Conservation (phyloP, 2,329 filamentous ascomycete species). For the Huntiella savannae region DNA sequence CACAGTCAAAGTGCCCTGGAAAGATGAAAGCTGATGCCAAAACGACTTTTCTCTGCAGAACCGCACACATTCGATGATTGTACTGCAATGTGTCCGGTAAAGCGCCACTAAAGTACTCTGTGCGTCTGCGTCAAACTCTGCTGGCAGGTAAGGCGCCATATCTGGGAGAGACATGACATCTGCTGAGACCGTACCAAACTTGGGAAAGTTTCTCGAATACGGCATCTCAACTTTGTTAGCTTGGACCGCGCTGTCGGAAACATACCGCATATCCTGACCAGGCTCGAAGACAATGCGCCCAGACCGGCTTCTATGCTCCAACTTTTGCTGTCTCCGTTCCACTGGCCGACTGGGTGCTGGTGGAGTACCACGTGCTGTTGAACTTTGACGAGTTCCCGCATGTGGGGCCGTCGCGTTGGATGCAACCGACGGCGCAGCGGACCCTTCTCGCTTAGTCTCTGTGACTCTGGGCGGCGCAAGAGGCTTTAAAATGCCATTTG, state of each 20-base stretch:
- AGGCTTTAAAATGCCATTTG: constrained; percentile 1
- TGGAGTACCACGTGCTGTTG: neutral
- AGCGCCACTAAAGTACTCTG: constrained; percentile 71
- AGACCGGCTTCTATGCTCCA: constrained; percentile 1
- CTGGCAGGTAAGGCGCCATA: constrained; percentile 63
- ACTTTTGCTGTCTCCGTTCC: neutral
- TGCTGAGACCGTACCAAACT: constrained; percentile 32
- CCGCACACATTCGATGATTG: constrained; percentile 82
- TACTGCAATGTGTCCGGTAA: constrained; percentile 89
- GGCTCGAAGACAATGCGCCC: constrained; percentile 8
- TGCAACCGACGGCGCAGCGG: neutral
- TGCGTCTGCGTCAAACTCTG: constrained; percentile 67
- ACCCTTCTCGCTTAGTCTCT: neutral
- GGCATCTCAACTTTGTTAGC: constrained; percentile 41
- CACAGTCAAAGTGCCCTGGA: constrained; percentile 89
- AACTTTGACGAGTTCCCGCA: neutral
- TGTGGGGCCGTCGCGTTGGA: neutral
- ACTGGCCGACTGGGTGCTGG: neutral
- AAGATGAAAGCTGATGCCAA: constrained; percentile 84
- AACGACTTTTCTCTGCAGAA: constrained; percentile 96
- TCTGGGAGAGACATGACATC: constrained; percentile 65
- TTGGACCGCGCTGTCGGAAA: constrained; percentile 31
- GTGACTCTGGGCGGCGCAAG: neutral
- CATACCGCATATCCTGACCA: constrained; percentile 8
- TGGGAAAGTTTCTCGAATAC: constrained; percentile 30